Conservation (phyloP, 768 basidiomycete species). For the Lactifluus pinguis region DNA sequence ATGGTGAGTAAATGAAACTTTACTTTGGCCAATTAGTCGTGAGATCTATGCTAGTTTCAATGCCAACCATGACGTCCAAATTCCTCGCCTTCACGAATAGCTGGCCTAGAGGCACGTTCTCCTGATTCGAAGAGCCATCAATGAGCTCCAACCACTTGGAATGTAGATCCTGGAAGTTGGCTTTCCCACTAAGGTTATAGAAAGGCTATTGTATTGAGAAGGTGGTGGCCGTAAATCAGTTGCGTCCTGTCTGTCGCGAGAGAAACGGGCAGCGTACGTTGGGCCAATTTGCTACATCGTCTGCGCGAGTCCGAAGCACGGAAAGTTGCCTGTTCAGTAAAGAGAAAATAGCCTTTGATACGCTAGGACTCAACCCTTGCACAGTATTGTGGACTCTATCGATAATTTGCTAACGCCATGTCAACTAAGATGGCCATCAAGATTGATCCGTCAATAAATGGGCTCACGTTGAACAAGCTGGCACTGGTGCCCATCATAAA, state of each 20-base stretch:
- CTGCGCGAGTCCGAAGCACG: conserved; percentile 41
- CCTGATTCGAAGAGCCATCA: conserved; percentile 61
- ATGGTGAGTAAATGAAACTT: conserved; percentile 12
- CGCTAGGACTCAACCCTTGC: conserved; percentile 29
- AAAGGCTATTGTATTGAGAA: conserved; percentile 29
- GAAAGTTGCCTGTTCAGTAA: conserved; percentile 40
- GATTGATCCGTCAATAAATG: not conserved
- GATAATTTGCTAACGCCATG: conserved; percentile 36
- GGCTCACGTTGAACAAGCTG: conserved; percentile 51
- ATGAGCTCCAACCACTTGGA: conserved; percentile 51
- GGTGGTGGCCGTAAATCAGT: not conserved
- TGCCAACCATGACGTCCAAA: conserved; percentile 67
- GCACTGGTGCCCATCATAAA: conserved; percentile 74
- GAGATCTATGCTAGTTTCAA: conserved; percentile 59
- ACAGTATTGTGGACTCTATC: conserved; percentile 38
- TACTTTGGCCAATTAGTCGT: conserved; percentile 60
- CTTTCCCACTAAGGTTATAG: conserved; percentile 35
- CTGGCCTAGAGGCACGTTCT: conserved; percentile 64
- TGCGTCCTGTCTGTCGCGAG: not conserved
- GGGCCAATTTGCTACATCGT: conserved; percentile 64
- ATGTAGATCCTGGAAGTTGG: conserved; percentile 45
- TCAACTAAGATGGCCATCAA: not conserved
- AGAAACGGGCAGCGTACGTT: conserved; percentile 29
- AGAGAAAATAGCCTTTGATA: conserved; percentile 36
- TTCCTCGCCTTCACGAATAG: conserved; percentile 59